A percentile compares a stretch with the other conserved stretches of the same genome.
Evolutionary conservation across 2,329 filamentous ascomycete genomes (phyloP).

Genomic region (Neonectria ditissima): DNA sequence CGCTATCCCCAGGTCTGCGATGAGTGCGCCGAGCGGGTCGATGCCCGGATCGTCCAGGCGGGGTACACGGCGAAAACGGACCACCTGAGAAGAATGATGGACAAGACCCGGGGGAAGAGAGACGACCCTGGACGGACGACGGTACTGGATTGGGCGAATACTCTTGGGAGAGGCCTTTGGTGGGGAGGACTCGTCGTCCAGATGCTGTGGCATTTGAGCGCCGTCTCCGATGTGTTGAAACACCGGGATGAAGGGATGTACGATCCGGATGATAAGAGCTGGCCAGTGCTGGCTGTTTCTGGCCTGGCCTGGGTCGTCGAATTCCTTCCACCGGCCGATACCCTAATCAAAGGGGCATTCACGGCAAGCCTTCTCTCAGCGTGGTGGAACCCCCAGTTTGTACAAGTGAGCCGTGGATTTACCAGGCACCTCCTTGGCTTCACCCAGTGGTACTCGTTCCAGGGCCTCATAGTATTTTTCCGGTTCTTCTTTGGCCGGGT

Average conservation of each 20-base stretch:
- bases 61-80: constrained; percentile 89
- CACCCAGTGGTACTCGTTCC: constrained; percentile 74
- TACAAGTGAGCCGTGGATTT: constrained; percentile 70
- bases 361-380: constrained; percentile 62
- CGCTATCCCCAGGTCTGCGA: constrained; percentile 91
- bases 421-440: constrained; percentile 70
- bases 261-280: constrained; percentile 48
- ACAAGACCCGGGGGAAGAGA: constrained; percentile 64
- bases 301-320: constrained; percentile 31
- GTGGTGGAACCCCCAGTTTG: constrained; percentile 78
- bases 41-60: constrained; percentile 74
- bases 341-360: constrained; percentile 61
- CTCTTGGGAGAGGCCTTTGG: constrained; percentile 61
- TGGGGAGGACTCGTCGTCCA: constrained; percentile 59
- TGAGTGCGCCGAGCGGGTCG: constrained; percentile 80
- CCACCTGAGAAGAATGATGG: constrained; percentile 79
- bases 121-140: constrained; percentile 46
- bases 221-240: constrained; percentile 43
- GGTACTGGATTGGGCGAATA: constrained; percentile 57
- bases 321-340: constrained; percentile 55
- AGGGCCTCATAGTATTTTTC: constrained; percentile 68
- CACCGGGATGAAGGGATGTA: constrained; percentile 47
- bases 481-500: constrained; percentile 63
- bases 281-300: constrained; percentile 25
- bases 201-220: constrained; percentile 62